Percentiles rank a stretch among this genome's conserved stretches.
Evolutionary conservation across 169 alveolate species (phyloP).

Genomic region (Amoebophrya sp.): DNA sequence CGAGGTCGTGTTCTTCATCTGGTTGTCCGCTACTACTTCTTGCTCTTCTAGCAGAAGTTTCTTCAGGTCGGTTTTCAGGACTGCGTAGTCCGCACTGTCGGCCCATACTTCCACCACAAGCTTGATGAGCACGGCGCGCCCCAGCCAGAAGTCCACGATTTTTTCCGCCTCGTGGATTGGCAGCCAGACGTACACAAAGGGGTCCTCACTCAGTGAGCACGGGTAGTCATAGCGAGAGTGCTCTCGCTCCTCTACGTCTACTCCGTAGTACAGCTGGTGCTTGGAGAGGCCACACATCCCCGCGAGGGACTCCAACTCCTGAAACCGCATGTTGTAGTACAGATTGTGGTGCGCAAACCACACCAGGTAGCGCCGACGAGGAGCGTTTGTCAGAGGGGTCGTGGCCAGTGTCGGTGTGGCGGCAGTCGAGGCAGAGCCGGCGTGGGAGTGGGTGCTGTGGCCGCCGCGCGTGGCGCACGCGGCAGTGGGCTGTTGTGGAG

Average conservation of each 20-base stretch:
- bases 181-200: background rate
- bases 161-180: background rate
- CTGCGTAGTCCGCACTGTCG: background rate
- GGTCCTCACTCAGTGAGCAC: background rate
- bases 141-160: background rate
- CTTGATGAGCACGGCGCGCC: background rate
- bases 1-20: too few relatives aligned
- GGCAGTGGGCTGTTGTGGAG: too few relatives aligned
- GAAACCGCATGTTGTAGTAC: background rate
- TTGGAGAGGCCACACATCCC: background rate
- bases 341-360: constrained; percentile 2
- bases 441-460: too few relatives aligned
- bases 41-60: too few relatives aligned
- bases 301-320: background rate
- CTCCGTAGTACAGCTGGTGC: background rate
- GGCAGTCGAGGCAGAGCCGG: too few relatives aligned
- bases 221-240: background rate
- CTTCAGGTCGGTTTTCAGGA: background rate
- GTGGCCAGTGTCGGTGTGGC: too few relatives aligned
- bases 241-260: background rate
- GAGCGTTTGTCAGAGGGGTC: too few relatives aligned
- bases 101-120: background rate
- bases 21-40: too few relatives aligned
- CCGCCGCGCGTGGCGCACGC: too few relatives aligned
- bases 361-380: background rate